Conservation (phyloP, 75 land plant genomes). For the Pinus albicaulis region DNA sequence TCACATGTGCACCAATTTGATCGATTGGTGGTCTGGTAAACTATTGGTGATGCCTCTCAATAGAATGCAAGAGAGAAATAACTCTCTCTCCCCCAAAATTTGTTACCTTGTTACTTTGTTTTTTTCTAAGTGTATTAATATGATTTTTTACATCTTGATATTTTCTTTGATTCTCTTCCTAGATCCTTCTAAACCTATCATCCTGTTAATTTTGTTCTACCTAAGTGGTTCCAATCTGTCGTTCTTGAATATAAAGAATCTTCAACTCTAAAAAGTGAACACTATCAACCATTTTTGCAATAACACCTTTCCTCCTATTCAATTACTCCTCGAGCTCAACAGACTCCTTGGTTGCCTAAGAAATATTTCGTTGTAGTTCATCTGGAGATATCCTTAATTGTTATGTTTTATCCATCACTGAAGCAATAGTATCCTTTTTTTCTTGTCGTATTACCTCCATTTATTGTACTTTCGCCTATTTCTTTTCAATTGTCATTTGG, state of each 20-base stretch:
- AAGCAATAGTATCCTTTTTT: slow-evolving; percentile 50
- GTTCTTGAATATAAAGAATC: slow-evolving; percentile 57
- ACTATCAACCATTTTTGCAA: slow-evolving; percentile 36
- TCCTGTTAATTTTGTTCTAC: slow-evolving; percentile 4
- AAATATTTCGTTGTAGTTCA: slow-evolving; percentile 47
- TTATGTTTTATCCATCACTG: slow-evolving; percentile 50
- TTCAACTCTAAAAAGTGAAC: slow-evolving; percentile 51
- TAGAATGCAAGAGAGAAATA: slow-evolving; percentile 41
- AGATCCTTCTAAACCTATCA: too few relatives aligned
- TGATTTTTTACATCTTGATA: slow-evolving; percentile 28
- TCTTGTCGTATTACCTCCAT: slow-evolving; percentile 19
- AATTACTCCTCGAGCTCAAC: slow-evolving; percentile 60
- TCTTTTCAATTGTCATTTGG: slow-evolving; percentile 49
- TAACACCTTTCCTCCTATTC: slow-evolving; percentile 20
- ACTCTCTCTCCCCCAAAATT: slow-evolving; percentile 89
- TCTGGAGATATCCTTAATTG: slow-evolving; percentile 63
- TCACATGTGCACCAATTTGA: slow-evolving; percentile 86
- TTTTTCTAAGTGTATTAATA: slow-evolving; percentile 43
- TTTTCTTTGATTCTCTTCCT: slow-evolving; percentile 45
- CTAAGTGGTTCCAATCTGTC: slow-evolving; percentile 68
- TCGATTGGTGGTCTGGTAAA: slow-evolving; percentile 84
- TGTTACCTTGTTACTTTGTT: slow-evolving; percentile 72
- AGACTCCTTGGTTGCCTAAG: slow-evolving; percentile 63
- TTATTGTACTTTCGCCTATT: slow-evolving; percentile 28
- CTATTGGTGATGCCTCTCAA: slow-evolving; percentile 53